Evolutionary conservation across 2,329 filamentous ascomycete species (phyloP).

Genomic region (Verticillium longisporum): DNA sequence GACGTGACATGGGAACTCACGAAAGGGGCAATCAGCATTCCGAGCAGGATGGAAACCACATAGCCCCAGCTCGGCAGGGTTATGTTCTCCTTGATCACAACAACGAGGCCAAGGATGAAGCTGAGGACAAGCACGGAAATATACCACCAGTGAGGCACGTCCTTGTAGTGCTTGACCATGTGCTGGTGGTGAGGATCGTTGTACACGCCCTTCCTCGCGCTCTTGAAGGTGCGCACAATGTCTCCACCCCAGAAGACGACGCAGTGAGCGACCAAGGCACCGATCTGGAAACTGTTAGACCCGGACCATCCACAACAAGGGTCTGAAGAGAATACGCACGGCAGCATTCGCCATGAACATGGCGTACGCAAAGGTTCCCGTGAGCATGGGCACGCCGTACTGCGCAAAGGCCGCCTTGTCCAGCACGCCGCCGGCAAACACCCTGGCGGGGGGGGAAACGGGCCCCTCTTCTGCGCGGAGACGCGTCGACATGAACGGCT

Average conservation of each 20-base stretch:
- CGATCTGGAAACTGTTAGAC: conserved; percentile 32
- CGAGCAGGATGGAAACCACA: conserved; percentile 34
- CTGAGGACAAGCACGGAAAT: conserved; percentile 29
- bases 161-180: conserved; percentile 47
- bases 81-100: conserved; percentile 36
- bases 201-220: conserved; percentile 31
- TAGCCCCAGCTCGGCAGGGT: conserved; percentile 41
- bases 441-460: conserved; percentile 28
- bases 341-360: conserved; percentile 53
- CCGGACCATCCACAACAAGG: background rate
- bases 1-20: too few species aligned
- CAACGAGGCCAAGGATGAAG: conserved; percentile 38
- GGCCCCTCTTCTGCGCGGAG: conserved; percentile 32
- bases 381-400: conserved; percentile 39
- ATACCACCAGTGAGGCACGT: conserved; percentile 43
- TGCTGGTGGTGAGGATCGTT: conserved; percentile 45
- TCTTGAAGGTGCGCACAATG: conserved; percentile 38
- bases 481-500: conserved; percentile 49
- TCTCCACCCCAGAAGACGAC: conserved; percentile 50
- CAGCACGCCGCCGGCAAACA: conserved; percentile 34
- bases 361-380: conserved; percentile 42
- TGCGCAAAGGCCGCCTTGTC: conserved; percentile 29
- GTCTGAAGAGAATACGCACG: conserved; percentile 24
- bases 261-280: conserved; percentile 45
- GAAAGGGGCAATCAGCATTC: conserved; percentile 42